Base-by-base conservation (phyloP, 257 asterid genomes). In the Ballota nigra region DNA sequence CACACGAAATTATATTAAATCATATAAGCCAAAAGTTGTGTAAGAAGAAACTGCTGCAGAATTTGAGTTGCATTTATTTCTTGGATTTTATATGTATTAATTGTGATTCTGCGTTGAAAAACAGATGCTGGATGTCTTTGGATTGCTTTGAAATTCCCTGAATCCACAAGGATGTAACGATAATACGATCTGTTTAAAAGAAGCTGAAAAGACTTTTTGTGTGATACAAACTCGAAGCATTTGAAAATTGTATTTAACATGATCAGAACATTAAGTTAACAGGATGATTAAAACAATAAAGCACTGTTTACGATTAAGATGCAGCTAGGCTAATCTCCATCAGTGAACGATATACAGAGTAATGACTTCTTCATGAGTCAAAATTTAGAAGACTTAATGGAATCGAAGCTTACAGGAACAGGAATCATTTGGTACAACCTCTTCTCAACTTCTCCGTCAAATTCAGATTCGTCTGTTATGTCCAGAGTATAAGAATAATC, bases 391-490 rank as follows among this genome's bases (percentile, higher is more conserved):
- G 41, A 67, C 38, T 16, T 3, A 31, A 71, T 28, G 56, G 74
- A 75, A 41, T 36, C 33, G 53, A 62, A 53, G 83, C 98, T 89
- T 83, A 89, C 97, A 71, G 95, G 96, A 70, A 86, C 84, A 62
- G 97, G 82, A 80, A 81, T 63, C 91, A 89, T 85, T 77, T 92
- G 90, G 78, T 86, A 77, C 73, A 95, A 71, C 86, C 96, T 90
- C 89, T 85, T 92, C 83, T 82, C 88, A 62, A 95, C 96, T 86
- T 92, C 97, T 72, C 96, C 99, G 77, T 90, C 98, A 77, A 89
- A 68, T 69, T 88, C 96, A 69, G 77, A 81, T 79, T 89, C 96
- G 73, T 94, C 93, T 53, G 89, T 82, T 73, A 91, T 88, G 78
- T 89, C 97, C 87, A 94, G 74, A 45, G 77, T 67, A 70, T 77